These are phyloP conservation scores for Stephanodiscus triporus DNA, from an alignment of 108 stramenopile species.

Conservation along the genomic window DNA sequence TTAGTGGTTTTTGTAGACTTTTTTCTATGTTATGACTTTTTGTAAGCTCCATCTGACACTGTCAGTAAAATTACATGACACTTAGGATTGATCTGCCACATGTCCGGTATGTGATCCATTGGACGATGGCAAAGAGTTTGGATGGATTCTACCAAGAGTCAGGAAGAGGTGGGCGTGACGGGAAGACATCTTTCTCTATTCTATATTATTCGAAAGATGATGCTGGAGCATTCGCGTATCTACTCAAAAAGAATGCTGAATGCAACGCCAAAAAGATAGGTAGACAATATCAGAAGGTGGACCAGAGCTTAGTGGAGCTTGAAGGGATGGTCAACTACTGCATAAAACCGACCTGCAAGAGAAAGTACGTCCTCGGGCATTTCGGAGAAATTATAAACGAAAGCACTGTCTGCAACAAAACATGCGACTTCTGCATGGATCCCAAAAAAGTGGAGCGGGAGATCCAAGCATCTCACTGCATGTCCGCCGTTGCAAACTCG, in stretches of 20 bases:
- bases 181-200: slow-evolving; percentile 70
- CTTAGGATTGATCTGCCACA: slow-evolving; percentile 78
- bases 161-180: slow-evolving; percentile 90
- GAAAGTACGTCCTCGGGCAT: slow-evolving; percentile 68
- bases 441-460: slow-evolving; percentile 53
- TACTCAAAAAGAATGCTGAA: slow-evolving; percentile 57
- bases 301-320: slow-evolving; percentile 55
- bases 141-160: slow-evolving; percentile 92
- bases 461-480: slow-evolving; percentile 48
- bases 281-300: slow-evolving; percentile 28
- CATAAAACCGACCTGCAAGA: slow-evolving; percentile 60
- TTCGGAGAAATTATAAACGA: slow-evolving; percentile 77
- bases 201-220: slow-evolving; percentile 84
- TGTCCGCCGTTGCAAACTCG: slow-evolving; percentile 33
- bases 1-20: slow-evolving; percentile 13
- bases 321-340: slow-evolving; percentile 81
- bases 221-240: slow-evolving; percentile 65
- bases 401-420: slow-evolving; percentile 58
- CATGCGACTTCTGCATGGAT: slow-evolving; percentile 80
- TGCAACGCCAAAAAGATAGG: slow-evolving; percentile 24
- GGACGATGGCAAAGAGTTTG: slow-evolving; percentile 83
- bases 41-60: background rate
- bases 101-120: slow-evolving; percentile 91
- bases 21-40: slow-evolving; percentile 14
- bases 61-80: background rate